These are phyloP conservation scores for Pseudogymnoascus sp. DNA, from an alignment of 2,329 filamentous ascomycete genomes.

Conservation along the genomic window DNA sequence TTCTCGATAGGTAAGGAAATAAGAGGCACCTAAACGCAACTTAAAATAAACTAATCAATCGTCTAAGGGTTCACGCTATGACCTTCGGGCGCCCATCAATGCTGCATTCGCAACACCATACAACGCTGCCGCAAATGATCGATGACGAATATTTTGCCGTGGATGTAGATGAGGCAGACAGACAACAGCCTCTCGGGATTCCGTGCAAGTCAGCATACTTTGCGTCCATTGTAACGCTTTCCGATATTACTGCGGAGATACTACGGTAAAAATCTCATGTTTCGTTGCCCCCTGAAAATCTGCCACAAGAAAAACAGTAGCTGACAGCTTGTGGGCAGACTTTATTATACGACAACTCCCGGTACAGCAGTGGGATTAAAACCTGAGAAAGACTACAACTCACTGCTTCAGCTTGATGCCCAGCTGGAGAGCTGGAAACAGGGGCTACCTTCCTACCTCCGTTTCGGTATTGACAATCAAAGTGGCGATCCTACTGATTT, in stretches of 20 bases:
- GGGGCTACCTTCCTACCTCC: neutral
- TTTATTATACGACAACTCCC: neutral
- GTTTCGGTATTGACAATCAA: neutral
- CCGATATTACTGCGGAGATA: neutral
- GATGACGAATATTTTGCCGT: conserved; percentile 11
- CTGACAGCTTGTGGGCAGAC: neutral
- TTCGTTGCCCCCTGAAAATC: neutral
- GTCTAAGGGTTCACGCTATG: conserved; percentile 14
- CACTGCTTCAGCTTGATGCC: neutral
- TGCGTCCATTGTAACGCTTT: conserved; percentile 3
- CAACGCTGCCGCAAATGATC: conserved; percentile 5
- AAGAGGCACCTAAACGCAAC: neutral
- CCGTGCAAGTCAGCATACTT: neutral
- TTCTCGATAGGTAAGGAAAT: conserved; percentile 16
- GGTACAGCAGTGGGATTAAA: neutral
- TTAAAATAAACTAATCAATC: neutral
- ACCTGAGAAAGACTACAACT: neutral
- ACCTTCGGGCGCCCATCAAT: conserved; percentile 19
- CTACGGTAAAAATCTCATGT: neutral
- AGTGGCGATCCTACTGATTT: neutral
- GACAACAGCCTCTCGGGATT: neutral
- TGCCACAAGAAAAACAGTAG: neutral
- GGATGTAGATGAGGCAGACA: neutral
- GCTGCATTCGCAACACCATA: neutral
- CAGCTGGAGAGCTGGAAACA: neutral